Base-by-base conservation (phyloP, 1,284 basidiomycete genomes). In the Afroboletus lepidellus region DNA sequence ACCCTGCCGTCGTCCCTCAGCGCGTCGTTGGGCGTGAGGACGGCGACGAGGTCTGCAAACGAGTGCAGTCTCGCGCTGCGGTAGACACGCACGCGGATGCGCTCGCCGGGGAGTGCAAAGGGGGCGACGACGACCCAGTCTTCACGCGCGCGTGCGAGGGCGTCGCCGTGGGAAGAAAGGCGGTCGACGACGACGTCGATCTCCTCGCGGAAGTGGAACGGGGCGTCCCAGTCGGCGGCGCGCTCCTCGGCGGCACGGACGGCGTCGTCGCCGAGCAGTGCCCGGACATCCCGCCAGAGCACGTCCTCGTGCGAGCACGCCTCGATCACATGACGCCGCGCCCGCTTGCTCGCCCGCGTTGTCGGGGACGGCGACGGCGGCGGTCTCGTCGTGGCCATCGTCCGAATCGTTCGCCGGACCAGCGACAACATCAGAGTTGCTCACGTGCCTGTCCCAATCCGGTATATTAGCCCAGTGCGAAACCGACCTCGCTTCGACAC, bases 121-220 rank as follows among this genome's bases (percentile, higher is more conserved):
- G 94, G 94, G 0, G 90, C 81, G 27, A 92, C 76, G 32, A 96
- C 74, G 0, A 86, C 85, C 90, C 94, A 96, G 36, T 83, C 78
- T 3, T 71, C 69, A 0, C 78, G 74, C 16, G 79, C 75, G 16
- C 81, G 59, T 2, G 82, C 87, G n/a, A 93, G 70, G 0, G 85
- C 87, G 77, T 60, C 55, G 84, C 90, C 90, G 58, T 79, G 79
- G 2, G 88, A 84, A 21, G 81, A 82, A 21, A 92, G 68, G 24
- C 70, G 73, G 16, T 79, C 75, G 15, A 93, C 84, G 45, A 77
- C 75, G 39, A 94, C 70, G 60, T 89, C 85, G 1, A 92, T 60
- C 52, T 85, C 79, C n/a, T 84, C 77, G 42, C 77, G 74, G 43
- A 77, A 74, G 46, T 74, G 71, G 49, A 90, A 83, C 0, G 89